phyloP scores from a whole-genome alignment of 495 filamentous ascomycete species.

The Penicillium atrosanguineum region DNA sequence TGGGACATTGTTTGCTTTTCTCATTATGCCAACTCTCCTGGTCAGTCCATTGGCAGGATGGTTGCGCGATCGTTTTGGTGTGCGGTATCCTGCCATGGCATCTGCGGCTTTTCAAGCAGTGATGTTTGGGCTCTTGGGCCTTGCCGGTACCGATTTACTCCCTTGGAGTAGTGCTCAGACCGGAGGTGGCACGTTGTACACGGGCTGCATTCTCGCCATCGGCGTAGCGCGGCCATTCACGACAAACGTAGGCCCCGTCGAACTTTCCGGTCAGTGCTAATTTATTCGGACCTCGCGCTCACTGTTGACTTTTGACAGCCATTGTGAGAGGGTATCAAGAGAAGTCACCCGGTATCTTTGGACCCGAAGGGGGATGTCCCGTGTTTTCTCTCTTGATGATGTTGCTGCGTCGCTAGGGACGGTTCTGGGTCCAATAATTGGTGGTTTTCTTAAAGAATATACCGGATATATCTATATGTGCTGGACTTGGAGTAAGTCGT shows the following conservation, averaged over 20 bases:
- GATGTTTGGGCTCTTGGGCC: not conserved
- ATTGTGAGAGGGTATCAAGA: not conserved
- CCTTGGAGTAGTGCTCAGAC: not conserved
- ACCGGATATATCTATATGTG: not conserved
- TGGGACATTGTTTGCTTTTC: not conserved
- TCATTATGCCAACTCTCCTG: not conserved
- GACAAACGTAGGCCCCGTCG: not conserved
- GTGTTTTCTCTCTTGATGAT: not conserved
- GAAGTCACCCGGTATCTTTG: not conserved
- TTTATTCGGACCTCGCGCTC: not conserved
- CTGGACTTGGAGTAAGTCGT: conserved; percentile 1
- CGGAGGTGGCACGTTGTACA: not conserved
- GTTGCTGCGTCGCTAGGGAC: not conserved
- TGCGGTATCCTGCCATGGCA: not conserved
- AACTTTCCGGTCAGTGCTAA: not conserved
- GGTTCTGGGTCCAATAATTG: not conserved
- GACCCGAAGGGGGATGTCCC: not conserved
- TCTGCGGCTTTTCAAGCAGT: not conserved
- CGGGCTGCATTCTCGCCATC: not conserved
- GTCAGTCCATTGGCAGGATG: conserved; percentile 2
- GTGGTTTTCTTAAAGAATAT: not conserved
- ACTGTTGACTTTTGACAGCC: not conserved
- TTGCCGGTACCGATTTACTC: not conserved
- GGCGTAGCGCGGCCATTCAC: not conserved
- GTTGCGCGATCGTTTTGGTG: conserved; percentile 5